Evolutionary conservation across 202 grass and related monocot genomes (phyloP), one percentile per base, ranked within the genome.

Genomic region (Setaria viridis): DNA sequence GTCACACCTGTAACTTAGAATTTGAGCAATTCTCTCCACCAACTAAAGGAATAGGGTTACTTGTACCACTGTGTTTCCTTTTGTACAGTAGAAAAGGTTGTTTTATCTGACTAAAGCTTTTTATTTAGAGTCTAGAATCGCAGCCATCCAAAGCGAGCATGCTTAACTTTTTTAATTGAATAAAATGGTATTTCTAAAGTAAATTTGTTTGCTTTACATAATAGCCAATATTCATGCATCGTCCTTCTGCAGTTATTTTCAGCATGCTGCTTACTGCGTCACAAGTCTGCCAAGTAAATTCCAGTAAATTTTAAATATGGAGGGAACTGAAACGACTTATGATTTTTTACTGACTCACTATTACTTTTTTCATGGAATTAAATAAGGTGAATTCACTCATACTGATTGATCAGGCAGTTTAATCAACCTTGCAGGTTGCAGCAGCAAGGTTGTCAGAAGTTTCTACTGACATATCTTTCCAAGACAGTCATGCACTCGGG

Each of bases 1-100:
- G 80, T 91, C 89, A 87, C 74, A 79, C 67, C 25, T 90, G 46
- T 87, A 57, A 47, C 85, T 70, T 91, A 85, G 77, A 91, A 85
- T 88, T 56, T 88, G 85, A 55, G 49, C 85, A 90, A 80, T 83
- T 79, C 7, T 78, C 37, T 82, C 80, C 33, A 84, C 77, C 21
- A 85, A 58, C 60, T 77, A 79, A 45, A 74, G 67, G 45, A 85
- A 62, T 62, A 14, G 11, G 56, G 57, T 69, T 48, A 72, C 62
- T 53, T 29, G 55, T 45, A 48, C 6, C 33, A 43, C 77, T 76
- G 14, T 70, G 33, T 73, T 54, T 82, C 4, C 12, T 33, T 72
- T 16, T 85, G 42, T 51, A 16, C 42, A 67, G 75, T 47, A 54
- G 68, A 11, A 87, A 90, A 83, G 14, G 65, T 82, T n/a, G 57